phyloP scores from a whole-genome alignment of 2,329 filamentous ascomycete genomes.

The Fusarium stilboides region DNA sequence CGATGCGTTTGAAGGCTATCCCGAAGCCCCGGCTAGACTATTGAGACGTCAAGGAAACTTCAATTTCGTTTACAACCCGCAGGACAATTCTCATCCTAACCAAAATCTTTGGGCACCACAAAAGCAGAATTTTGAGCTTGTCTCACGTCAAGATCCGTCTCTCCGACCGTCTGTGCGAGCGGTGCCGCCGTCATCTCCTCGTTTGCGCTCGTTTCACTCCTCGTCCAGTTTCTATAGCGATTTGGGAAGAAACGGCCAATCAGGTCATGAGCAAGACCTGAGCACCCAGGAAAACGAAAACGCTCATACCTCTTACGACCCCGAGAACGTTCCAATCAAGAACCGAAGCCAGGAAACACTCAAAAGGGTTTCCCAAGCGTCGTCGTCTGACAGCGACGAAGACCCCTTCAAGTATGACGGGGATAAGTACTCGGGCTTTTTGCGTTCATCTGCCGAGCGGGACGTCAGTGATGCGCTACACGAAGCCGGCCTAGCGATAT shows the following conservation, averaged over 20 bases:
- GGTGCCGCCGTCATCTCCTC: conserved; percentile 23
- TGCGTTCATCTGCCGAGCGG: conserved; percentile 58
- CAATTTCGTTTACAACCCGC: conserved; percentile 27
- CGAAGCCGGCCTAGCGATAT: conserved; percentile 46
- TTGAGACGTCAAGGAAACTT: conserved; percentile 37
- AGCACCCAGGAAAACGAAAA: conserved; percentile 7
- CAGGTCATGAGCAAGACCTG: conserved; percentile 15
- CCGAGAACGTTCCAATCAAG: not conserved
- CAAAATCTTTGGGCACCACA: conserved; percentile 11
- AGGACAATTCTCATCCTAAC: conserved; percentile 16
- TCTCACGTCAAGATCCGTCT: conserved; percentile 30
- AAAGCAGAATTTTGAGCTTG: conserved; percentile 27
- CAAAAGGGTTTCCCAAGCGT: conserved; percentile 50
- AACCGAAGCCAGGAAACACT: conserved; percentile 18
- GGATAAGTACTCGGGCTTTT: conserved; percentile 56
- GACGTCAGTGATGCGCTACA: conserved; percentile 61
- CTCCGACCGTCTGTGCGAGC: conserved; percentile 23
- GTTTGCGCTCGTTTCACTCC: conserved; percentile 48
- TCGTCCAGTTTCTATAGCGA: conserved; percentile 51
- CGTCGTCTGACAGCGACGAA: conserved; percentile 54
- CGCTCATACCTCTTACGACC: conserved; percentile 3
- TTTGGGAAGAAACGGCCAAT: conserved; percentile 12
- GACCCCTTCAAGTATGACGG: conserved; percentile 65
- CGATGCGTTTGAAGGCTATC: conserved; percentile 42
- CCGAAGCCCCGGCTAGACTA: conserved; percentile 17